phyloP scores from a whole-genome alignment of 306 rosid species.

The Inga leiocalycina region DNA sequence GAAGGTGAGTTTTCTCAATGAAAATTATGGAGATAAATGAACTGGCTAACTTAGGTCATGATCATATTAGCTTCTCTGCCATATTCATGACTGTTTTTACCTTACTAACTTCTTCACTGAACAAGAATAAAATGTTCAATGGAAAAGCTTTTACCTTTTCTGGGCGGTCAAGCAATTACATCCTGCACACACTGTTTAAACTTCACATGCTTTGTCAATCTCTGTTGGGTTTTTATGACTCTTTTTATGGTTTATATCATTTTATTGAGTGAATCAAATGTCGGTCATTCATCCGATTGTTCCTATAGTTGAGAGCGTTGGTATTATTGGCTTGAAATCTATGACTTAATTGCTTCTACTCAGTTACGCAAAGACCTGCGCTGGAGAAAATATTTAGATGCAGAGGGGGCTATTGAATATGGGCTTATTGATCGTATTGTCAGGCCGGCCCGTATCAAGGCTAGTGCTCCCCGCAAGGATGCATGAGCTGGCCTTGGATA shows the following conservation, averaged over 20 bases:
- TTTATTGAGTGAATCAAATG: background rate
- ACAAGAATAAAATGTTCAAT: background rate
- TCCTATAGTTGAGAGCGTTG: too few relatives aligned
- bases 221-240: constrained; percentile 5
- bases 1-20: constrained; percentile 60
- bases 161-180: constrained; percentile 11
- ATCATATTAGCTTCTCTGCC: background rate
- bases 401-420: constrained; percentile 91
- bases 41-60: background rate
- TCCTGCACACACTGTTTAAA: constrained; percentile 7
- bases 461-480: constrained; percentile 75
- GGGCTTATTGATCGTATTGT: constrained; percentile 83
- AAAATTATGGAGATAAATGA: constrained; percentile 29
- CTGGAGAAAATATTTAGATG: constrained; percentile 66
- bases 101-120: constrained; percentile 1
- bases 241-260: constrained; percentile 22
- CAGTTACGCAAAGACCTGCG: constrained; percentile 75
- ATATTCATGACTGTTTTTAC: background rate
- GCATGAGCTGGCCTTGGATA: constrained; percentile 83
- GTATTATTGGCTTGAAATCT: too few relatives aligned
- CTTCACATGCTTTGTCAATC: constrained; percentile 11
- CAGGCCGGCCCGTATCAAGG: constrained; percentile 82
- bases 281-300: too few relatives aligned
- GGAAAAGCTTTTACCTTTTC: constrained; percentile 27
- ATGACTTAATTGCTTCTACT: constrained; percentile 24